A percentile compares a stretch with the other conserved stretches of the same genome.
Evolutionary conservation across 495 filamentous ascomycete genomes (phyloP).

Genomic region (Penicillium ochrochloron): DNA sequence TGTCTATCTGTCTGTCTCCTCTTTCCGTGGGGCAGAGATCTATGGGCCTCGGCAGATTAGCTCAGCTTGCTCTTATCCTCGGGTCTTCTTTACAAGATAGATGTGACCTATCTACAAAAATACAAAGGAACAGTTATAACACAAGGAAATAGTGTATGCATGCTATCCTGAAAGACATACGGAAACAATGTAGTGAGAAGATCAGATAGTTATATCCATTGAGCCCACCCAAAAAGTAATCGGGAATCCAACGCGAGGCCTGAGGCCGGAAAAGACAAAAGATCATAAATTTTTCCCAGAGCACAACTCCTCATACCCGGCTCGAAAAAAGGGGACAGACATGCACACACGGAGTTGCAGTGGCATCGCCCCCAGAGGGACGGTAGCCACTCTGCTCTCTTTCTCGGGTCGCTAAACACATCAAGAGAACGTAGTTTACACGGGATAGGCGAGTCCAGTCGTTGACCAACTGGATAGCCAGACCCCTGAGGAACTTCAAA

Average conservation of each 20-base stretch:
- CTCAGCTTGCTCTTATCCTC: slow-evolving; percentile 25
- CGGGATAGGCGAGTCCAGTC: slow-evolving; percentile 8
- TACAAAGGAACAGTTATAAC: slow-evolving; percentile 17
- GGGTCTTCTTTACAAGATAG: neutral
- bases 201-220: slow-evolving; percentile 53
- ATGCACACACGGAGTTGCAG: slow-evolving; percentile 12
- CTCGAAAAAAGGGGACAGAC: slow-evolving; percentile 28
- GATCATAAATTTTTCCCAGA: slow-evolving; percentile 49
- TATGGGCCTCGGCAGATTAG: slow-evolving; percentile 38
- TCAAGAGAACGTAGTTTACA: slow-evolving; percentile 43
- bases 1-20: neutral
- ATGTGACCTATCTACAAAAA: neutral
- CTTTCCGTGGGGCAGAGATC: slow-evolving; percentile 25
- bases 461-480: neutral
- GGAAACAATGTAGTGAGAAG: slow-evolving; percentile 43
- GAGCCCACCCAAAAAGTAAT: slow-evolving; percentile 44
- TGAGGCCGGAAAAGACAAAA: slow-evolving; percentile 41
- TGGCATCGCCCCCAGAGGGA: neutral
- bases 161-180: slow-evolving; percentile 48
- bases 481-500: slow-evolving; percentile 9
- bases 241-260: slow-evolving; percentile 41
- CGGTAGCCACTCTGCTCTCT: slow-evolving; percentile 15
- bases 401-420: slow-evolving; percentile 27
- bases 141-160: slow-evolving; percentile 47
- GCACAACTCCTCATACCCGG: slow-evolving; percentile 44